Conservation (phyloP, 1,284 basidiomycete genomes). For the Puccinia brachypodii region DNA sequence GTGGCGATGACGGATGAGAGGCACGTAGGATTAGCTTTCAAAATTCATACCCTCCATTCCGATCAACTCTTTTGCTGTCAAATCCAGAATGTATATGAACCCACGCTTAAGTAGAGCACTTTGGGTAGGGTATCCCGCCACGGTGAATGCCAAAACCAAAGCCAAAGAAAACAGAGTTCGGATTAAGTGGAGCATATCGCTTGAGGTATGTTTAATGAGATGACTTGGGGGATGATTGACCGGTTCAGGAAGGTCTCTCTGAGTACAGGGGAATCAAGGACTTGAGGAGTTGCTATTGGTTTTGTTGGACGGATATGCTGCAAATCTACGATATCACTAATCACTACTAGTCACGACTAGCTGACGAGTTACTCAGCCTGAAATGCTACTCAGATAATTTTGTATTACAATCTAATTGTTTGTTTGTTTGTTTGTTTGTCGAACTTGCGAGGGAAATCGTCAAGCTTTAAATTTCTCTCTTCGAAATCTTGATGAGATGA, state of each 20-base stretch:
- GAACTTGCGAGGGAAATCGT: constrained; percentile 2
- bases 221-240: constrained; percentile 10
- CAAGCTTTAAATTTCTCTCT: constrained; percentile 32
- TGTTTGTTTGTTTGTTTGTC: too few relatives aligned
- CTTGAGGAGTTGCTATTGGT: neutral
- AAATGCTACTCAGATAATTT: constrained; percentile 14
- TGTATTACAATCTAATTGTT: constrained; percentile 3
- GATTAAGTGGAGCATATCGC: constrained; percentile 25
- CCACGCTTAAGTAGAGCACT: neutral
- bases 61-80: neutral
- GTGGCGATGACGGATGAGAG: neutral
- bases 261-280: neutral
- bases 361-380: constrained; percentile 13
- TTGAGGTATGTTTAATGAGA: constrained; percentile 16
- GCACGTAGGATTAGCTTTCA: neutral
- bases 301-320: constrained; percentile 8
- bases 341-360: too few relatives aligned
- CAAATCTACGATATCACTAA: constrained; percentile 14
- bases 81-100: constrained; percentile 5
- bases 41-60: neutral
- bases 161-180: constrained; percentile 32
- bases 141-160: constrained; percentile 31
- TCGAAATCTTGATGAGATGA: constrained; percentile 7
- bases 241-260: neutral
- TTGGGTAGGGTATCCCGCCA: constrained; percentile 12